Percentiles rank a stretch among this genome's conserved stretches.
phyloP scores from a whole-genome alignment of 768 basidiomycete species.

The Collybiopsis luxurians region DNA sequence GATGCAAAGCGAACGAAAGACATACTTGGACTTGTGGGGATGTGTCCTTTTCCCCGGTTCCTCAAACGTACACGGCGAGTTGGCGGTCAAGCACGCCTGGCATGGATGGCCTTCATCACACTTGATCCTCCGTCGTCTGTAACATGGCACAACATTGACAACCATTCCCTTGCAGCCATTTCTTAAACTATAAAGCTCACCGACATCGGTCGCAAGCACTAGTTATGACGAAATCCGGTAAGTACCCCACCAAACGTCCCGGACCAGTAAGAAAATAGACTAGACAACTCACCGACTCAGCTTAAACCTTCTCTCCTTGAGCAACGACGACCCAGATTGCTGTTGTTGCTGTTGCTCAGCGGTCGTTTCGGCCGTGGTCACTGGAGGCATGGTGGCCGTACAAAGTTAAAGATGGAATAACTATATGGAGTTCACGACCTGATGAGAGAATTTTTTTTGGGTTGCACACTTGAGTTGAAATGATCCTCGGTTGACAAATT shows the following conservation, averaged over 20 bases:
- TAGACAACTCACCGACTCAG: constrained; percentile 63
- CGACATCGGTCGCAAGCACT: constrained; percentile 92
- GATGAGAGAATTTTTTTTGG: too few relatives aligned
- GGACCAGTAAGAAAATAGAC: not conserved
- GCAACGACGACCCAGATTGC: constrained; percentile 31
- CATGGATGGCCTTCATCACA: constrained; percentile 90
- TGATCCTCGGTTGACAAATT: constrained; percentile 3
- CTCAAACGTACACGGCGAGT: constrained; percentile 82
- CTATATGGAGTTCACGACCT: not conserved
- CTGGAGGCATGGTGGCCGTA: constrained; percentile 44
- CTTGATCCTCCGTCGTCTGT: constrained; percentile 77
- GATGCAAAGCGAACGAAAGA: constrained; percentile 10
- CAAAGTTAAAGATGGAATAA: not conserved
- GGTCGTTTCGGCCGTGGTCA: constrained; percentile 33
- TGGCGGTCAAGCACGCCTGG: constrained; percentile 82
- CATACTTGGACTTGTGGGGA: constrained; percentile 87
- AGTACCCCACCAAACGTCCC: too few relatives aligned
- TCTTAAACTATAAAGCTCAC: constrained; percentile 43
- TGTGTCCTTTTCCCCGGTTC: constrained; percentile 84
- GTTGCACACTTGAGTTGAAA: not conserved
- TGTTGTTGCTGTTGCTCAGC: too few relatives aligned
- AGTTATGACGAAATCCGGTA: constrained; percentile 13
- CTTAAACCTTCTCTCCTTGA: constrained; percentile 86
- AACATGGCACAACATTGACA: not conserved
- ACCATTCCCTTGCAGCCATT: not conserved